Conservation (phyloP, 345 rosid genomes). For the Eucalyptus melliodora region DNA sequence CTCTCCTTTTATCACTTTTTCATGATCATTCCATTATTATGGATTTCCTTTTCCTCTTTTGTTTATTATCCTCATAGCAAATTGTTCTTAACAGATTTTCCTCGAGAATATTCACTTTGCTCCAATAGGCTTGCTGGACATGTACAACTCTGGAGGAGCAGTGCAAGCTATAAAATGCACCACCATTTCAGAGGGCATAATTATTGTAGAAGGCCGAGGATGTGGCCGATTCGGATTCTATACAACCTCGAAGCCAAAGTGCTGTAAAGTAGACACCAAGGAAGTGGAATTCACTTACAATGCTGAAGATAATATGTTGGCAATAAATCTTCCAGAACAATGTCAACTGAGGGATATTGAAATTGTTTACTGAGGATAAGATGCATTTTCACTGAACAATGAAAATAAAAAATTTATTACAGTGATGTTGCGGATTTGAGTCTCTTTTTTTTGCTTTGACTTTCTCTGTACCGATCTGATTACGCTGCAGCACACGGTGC, state of each 20-base stretch:
- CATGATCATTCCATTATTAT: neutral
- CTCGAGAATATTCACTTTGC: slow-evolving; percentile 10
- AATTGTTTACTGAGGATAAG: slow-evolving; percentile 10
- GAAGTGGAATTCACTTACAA: slow-evolving; percentile 29
- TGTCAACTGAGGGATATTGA: slow-evolving; percentile 17
- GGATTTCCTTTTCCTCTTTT: neutral
- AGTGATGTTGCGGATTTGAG: neutral
- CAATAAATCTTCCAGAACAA: slow-evolving; percentile 17
- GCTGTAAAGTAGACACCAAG: slow-evolving; percentile 35
- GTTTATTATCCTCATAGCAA: neutral
- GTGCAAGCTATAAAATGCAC: slow-evolving; percentile 21
- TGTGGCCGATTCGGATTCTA: slow-evolving; percentile 45
- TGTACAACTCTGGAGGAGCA: slow-evolving; percentile 38
- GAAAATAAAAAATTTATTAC: neutral
- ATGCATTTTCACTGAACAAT: neutral
- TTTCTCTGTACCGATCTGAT: neutral
- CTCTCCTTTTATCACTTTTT: neutral
- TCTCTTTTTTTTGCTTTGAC: neutral
- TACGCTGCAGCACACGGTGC: neutral
- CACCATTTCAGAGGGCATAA: neutral
- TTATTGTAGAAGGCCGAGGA: slow-evolving; percentile 24
- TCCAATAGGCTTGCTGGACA: slow-evolving; percentile 14
- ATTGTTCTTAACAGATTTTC: slow-evolving; percentile 12
- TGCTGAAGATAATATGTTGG: slow-evolving; percentile 27
- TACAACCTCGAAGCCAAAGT: slow-evolving; percentile 26